Base-by-base conservation (phyloP, 257 asterid species). In the Linaria vulgaris region DNA sequence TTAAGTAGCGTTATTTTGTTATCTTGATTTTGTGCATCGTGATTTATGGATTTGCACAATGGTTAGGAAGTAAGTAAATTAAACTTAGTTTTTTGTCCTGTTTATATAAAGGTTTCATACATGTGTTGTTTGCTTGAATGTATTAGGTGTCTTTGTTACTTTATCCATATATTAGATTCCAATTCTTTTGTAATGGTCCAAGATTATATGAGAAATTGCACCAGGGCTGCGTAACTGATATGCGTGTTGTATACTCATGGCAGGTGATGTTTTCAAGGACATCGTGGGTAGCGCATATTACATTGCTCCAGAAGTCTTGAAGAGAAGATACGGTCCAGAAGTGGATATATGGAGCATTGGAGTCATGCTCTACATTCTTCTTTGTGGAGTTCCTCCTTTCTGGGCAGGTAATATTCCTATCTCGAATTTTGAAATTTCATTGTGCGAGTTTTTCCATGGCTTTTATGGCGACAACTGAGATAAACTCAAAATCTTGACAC, bases 271-370 rank as follows among this genome's bases (percentile, higher is more conserved):
- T 16, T 81, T 79, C 76, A 81, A 81, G 46, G 91, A 84, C 73
- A 79, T 84, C 10, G 91, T 79, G 22, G 88, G 91, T 2, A 84
- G 91, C 34, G 91, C 91, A 19, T 84, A 84, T 50, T 84, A 84
- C 59, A 84, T 81, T 22, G 88, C 91, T 21, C 88, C 91, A 1
- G 88, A 84, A 71, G 91, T 84, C 34, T 63, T 84, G 67, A 79
- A 76, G 80, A 77, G 84, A 56, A 71, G 56, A 61, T 82, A 81
- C 14, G 88, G 88, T 14, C 88, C 91, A 20, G 88, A 81, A 34
- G 85, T 75, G 12, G 91, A 84, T 58, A 84, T 84, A 9, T 84
- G 91, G 91, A 82, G 91, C 47, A 44, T 84, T 56, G 91, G 88
- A 1, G 86, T 84, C 59, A 82, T 84, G 88, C 21, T 84, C 23